Evolutionary conservation across 805 yeast species (phyloP), one percentile per base, ranked within the genome.

Genomic region (Sugiyamaella americana): DNA sequence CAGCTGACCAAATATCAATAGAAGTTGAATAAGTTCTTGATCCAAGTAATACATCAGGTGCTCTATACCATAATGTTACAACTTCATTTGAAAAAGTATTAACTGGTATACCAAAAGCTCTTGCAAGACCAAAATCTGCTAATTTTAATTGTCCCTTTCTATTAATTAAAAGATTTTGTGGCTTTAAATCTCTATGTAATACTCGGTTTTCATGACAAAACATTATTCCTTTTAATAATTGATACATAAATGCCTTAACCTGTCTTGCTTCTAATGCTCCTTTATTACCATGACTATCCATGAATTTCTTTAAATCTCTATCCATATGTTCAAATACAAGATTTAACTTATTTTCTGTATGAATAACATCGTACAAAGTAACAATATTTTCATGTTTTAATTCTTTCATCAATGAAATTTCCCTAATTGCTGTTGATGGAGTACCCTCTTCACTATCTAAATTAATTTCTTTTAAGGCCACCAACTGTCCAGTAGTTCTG

Each of bases 1-100:
- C 98, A 13, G 96, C 94, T 16, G 96, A 87, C 98, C 98, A 93
- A 69, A 93, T 87, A 63, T 93, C 98, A 51, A 93, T 94, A 5
- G 96, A 89, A 0, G 98, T 93, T 40, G 96, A 85, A 67, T 93
- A 93, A 47, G 94, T 91, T 57, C 96, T 79, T 2, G 96, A 87
- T 2, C 98, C 98, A 60, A 93, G 74, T 44, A 93, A 71, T 24
- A 93, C 98, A 63, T 91, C 98, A 0, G 98, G 98, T 0, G 98
- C 96, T 54, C 98, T 78, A 67, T 91, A 91, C 98, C 98, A 93
- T 53, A 93, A 71, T 0, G 98, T 93, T 39, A 93, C 98, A 44
- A 93, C 98, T 65, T 93, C 98, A 66, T 91, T 93, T 18, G 96
- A 87, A 61, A 89, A 93, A 0, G 98, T 93, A 68, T 94, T 88